Evolutionary conservation across 2,329 filamentous ascomycete genomes (phyloP).

Genomic region (Decorospora gaudefroyi): DNA sequence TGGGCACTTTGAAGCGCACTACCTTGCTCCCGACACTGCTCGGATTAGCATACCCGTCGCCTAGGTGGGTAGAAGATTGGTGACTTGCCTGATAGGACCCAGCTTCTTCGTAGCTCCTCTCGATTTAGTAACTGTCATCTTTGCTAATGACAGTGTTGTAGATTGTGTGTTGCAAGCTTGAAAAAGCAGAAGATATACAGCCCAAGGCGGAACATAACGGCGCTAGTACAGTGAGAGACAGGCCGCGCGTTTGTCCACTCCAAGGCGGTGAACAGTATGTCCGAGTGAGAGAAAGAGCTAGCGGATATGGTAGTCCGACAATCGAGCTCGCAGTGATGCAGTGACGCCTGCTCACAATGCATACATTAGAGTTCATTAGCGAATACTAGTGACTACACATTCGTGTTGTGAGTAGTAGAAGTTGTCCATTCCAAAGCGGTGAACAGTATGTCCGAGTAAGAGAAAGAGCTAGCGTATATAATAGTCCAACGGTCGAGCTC

Average conservation of each 20-base stretch:
- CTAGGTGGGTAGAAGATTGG: background rate
- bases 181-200: background rate
- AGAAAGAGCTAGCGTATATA: too few relatives aligned
- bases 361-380: too few relatives aligned
- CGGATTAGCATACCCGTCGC: background rate
- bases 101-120: constrained; percentile 4
- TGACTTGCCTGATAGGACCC: constrained; percentile 1
- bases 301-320: too few relatives aligned
- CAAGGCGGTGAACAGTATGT: background rate
- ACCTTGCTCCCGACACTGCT: constrained; percentile 10
- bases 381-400: too few relatives aligned
- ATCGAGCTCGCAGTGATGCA: too few relatives aligned
- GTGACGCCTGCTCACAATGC: too few relatives aligned
- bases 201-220: background rate
- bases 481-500: too few relatives aligned
- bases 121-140: constrained; percentile 1
- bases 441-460: too few relatives aligned
- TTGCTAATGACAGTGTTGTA: background rate
- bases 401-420: too few relatives aligned
- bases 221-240: background rate
- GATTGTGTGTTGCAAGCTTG: background rate
- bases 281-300: constrained; percentile 2
- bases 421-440: too few relatives aligned
- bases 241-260: background rate
- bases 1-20: constrained; percentile 11